Percentiles rank a stretch among this genome's conserved stretches.
phyloP scores from a whole-genome alignment of 31 red algal genomes.

The Bonnemaisonia californica region DNA sequence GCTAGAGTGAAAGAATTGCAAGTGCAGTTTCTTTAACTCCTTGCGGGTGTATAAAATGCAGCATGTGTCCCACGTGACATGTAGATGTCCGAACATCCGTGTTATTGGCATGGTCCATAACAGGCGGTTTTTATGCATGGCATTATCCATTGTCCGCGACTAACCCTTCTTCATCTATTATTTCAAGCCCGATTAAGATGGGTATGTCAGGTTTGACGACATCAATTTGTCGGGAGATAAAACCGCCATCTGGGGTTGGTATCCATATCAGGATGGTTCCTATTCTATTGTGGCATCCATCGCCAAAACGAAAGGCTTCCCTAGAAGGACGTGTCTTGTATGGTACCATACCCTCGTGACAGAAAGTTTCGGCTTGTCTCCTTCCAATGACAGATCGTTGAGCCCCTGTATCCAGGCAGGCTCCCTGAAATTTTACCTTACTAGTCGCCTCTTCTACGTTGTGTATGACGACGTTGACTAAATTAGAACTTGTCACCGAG shows the following conservation, averaged over 20 bases:
- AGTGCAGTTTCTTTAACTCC: neutral
- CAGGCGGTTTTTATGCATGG: neutral
- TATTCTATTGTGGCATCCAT: neutral
- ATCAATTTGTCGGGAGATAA: constrained; percentile 8
- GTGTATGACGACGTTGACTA: neutral
- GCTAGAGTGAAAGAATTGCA: constrained; percentile 13
- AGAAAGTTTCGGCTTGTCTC: neutral
- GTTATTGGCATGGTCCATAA: constrained; percentile 6
- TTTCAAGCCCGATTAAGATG: constrained; percentile 20
- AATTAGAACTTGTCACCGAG: neutral
- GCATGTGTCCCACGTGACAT: neutral
- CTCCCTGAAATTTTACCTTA: neutral
- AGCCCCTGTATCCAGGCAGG: neutral
- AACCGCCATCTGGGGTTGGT: neutral
- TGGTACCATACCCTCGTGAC: neutral
- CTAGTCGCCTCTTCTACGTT: neutral
- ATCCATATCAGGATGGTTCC: constrained; percentile 7
- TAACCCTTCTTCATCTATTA: neutral
- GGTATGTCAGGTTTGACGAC: constrained; percentile 16
- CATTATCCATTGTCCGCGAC: constrained; percentile 4
- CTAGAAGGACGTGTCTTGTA: neutral
- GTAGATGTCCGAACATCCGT: neutral
- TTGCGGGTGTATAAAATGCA: neutral
- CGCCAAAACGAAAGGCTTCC: neutral
- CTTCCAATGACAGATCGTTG: constrained; percentile 36